Evolutionary conservation across 805 yeast species (phyloP).

Genomic region (Zygoascus ofunaensis): DNA sequence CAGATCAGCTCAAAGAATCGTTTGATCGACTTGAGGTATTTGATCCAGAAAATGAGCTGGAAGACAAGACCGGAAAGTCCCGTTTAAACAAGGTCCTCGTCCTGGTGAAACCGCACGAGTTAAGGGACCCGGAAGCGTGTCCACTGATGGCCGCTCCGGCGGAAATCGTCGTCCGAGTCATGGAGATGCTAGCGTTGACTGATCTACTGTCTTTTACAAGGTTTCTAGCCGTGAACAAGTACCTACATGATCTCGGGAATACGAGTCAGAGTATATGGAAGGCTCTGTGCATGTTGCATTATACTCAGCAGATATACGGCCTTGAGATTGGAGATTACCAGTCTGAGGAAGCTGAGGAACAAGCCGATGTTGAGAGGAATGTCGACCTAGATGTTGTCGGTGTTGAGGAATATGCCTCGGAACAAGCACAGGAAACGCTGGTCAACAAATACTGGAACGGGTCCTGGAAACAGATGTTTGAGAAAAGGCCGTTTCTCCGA

Average conservation of each 20-base stretch:
- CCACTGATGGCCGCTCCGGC: constrained; percentile 19
- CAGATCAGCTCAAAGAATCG: background rate
- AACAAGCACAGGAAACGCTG: background rate
- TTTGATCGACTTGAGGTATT: too few species aligned
- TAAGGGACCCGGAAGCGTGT: background rate
- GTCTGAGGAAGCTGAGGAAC: constrained; percentile 8
- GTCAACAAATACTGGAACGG: constrained; percentile 8
- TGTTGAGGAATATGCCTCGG: background rate
- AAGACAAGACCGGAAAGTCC: too few species aligned
- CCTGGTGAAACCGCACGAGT: background rate
- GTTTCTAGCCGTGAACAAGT: constrained; percentile 19
- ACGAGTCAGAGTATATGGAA: constrained; percentile 20
- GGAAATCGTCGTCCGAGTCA: constrained; percentile 22
- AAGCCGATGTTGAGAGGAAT: too few species aligned
- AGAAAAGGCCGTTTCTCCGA: constrained; percentile 65
- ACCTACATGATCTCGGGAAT: constrained; percentile 20
- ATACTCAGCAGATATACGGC: constrained; percentile 18
- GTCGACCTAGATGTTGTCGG: background rate
- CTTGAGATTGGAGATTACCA: constrained; percentile 12
- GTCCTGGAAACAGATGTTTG: constrained; percentile 42
- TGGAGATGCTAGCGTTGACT: constrained; percentile 20
- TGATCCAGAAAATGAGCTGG: too few species aligned
- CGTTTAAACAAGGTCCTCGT: background rate
- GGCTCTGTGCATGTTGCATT: constrained; percentile 20
- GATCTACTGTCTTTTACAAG: constrained; percentile 22